phyloP scores from a whole-genome alignment of 2,329 filamentous ascomycete species.

The Sporothrix luriei region DNA sequence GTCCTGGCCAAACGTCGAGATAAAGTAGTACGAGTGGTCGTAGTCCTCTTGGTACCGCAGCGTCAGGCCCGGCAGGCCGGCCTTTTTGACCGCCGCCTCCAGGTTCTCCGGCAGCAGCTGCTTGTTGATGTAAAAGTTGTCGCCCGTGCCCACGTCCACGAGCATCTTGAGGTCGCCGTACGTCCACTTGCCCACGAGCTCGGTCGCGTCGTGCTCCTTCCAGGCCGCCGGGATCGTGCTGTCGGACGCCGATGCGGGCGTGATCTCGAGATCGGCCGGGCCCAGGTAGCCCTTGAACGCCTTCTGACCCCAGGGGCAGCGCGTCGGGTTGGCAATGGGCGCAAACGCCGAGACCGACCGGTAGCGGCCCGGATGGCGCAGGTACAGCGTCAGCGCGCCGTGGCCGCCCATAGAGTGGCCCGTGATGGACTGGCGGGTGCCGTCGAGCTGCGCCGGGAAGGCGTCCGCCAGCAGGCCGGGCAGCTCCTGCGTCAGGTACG shows the following conservation, averaged over 20 bases:
- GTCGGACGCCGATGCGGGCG: conserved; percentile 30
- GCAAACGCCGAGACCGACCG: conserved; percentile 87
- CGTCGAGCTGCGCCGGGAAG: conserved; percentile 71
- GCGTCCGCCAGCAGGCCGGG: conserved; percentile 71
- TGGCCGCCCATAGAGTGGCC: conserved; percentile 98
- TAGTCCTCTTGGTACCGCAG: conserved; percentile 88
- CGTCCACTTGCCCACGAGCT: conserved; percentile 76
- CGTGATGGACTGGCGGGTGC: conserved; percentile 73
- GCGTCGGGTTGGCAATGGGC: conserved; percentile 81
- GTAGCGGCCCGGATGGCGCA: conserved; percentile 89
- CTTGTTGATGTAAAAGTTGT: conserved; percentile 94
- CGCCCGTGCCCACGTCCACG: conserved; percentile 90
- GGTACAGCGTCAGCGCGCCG: conserved; percentile 86
- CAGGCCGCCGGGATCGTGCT: conserved; percentile 63
- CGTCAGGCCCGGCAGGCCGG: conserved; percentile 70
- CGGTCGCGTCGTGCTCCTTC: conserved; percentile 89
- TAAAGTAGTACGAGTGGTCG: conserved; percentile 97
- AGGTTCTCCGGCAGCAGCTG: conserved; percentile 96
- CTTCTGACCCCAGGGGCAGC: conserved; percentile 93
- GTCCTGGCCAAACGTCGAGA: conserved; percentile 85
- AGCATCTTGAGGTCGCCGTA: conserved; percentile 68
- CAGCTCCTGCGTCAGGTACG: conserved; percentile 87
- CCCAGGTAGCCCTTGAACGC: conserved; percentile 92
- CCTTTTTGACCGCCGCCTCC: conserved; percentile 73
- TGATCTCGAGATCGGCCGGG: conserved; percentile 50